Evolutionary conservation across 2,329 filamentous ascomycete genomes (phyloP), one percentile per base, ranked within the genome.

Genomic region (Stenocarpella maydis): DNA sequence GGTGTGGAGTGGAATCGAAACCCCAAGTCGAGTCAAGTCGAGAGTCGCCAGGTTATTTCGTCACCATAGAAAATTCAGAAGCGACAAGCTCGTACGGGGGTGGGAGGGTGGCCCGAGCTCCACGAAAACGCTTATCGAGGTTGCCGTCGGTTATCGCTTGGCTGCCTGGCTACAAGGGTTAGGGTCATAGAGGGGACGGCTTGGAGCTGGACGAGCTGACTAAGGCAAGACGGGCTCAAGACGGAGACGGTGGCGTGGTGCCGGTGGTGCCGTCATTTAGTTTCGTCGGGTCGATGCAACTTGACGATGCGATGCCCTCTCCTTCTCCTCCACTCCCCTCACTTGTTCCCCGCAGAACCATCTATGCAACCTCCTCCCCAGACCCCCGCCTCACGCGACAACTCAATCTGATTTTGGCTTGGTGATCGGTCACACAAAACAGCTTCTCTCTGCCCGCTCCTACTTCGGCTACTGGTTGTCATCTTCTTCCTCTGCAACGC

Each of bases 41-140:
- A 54, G 53, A 34, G 37, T 61, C 47, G 64, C 64, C 55, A 61
- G 64, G 41, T 61, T 67, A 67, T 67, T 67, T 67, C 65, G 65
- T 67, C 65, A 67, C 65, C 65, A 63, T 63, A 67, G 65, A 67
- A 67, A 67, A 67, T 58, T 67, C 53, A 67, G 65, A 58, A 53
- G 47, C 47, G 24, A 45, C 37, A 65, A 45, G 31, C 64, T 45
- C 21, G 24, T 58, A 28, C 6, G 34, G 19, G 28, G n/a, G 14
- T 15, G 4, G 15, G 7, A 10, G 28, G 4, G 3, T 63, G 58
- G 58, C 58, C 58, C 58, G 43, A 63, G 58, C 58, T 63, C 43
- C n/a, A 37, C 8, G n/a, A 19, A 24, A 19, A 19, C 19, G 19
- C 49, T 37, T 49, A 47, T 63, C 58, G 41, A 9, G 10, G 39